phyloP scores from a whole-genome alignment of 768 basidiomycete species.

The Kockovaella imperatae region DNA sequence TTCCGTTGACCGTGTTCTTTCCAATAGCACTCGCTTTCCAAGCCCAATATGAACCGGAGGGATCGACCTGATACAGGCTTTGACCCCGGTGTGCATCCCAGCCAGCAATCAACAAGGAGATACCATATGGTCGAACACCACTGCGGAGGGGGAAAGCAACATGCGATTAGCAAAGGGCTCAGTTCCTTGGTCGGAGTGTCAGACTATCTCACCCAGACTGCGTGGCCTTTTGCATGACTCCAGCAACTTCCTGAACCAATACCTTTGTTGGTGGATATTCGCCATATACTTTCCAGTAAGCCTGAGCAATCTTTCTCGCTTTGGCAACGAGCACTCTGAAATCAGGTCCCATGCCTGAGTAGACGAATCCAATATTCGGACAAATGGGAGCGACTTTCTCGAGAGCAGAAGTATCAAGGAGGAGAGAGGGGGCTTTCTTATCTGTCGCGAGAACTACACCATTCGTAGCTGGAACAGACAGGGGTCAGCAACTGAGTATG shows the following conservation, averaged over 20 bases:
- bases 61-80: constrained; percentile 97
- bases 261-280: constrained; percentile 97
- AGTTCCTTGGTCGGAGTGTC: too few species aligned
- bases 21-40: constrained; percentile 99
- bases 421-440: constrained; percentile 95
- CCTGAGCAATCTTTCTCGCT: constrained; percentile 94
- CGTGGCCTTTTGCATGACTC: constrained; percentile 97
- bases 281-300: constrained; percentile 98
- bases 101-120: constrained; percentile 91
- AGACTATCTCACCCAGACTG: constrained; percentile 83
- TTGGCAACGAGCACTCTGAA: constrained; percentile 88
- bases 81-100: constrained; percentile 94
- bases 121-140: constrained; percentile 97
- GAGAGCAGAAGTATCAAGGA: constrained; percentile 95
- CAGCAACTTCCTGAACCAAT: constrained; percentile 93
- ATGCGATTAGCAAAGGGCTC: background rate
- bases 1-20: constrained; percentile 99
- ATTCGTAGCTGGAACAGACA: constrained; percentile 66
- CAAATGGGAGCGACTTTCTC: constrained; percentile 96
- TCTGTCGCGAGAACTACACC: constrained; percentile 99
- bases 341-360: constrained; percentile 99
- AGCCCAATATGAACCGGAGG: constrained; percentile 98
- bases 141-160: constrained; percentile 48
- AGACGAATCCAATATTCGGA: constrained; percentile 98
- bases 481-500: background rate